Percentiles rank a stretch among this genome's conserved stretches.
Evolutionary conservation across 163 green algal species (phyloP).

Genomic region (Chlorella variabilis): DNA sequence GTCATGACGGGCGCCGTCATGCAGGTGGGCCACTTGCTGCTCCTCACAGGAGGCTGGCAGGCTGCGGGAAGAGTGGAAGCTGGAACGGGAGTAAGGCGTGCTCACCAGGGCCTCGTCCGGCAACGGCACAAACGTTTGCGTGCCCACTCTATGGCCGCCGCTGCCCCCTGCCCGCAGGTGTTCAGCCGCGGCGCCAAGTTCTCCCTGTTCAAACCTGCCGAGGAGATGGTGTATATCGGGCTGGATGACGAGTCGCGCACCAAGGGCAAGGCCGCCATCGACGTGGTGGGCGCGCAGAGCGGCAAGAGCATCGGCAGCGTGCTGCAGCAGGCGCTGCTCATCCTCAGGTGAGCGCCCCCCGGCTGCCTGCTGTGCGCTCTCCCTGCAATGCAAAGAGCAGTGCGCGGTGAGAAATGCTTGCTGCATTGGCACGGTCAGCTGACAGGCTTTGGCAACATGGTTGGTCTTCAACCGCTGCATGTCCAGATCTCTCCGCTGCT

Average conservation of each 20-base stretch:
- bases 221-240: constrained; percentile 98
- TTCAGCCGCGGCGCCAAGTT: constrained; percentile 89
- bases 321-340: constrained; percentile 66
- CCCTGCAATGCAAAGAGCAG: too few relatives aligned
- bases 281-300: constrained; percentile 90
- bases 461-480: too few relatives aligned
- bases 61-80: too few relatives aligned
- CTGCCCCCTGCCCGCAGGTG: constrained; percentile 70
- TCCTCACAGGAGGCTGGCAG: background rate
- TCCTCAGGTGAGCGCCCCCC: constrained; percentile 35
- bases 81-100: too few relatives aligned
- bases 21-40: constrained; percentile 55
- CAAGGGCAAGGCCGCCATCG: constrained; percentile 94
- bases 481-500: background rate
- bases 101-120: too few relatives aligned
- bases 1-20: constrained; percentile 76
- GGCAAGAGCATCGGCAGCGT: constrained; percentile 70
- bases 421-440: too few relatives aligned
- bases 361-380: background rate
- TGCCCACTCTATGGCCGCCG: too few relatives aligned
- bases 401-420: too few relatives aligned
- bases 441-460: too few relatives aligned
- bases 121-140: too few relatives aligned
- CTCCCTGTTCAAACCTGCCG: constrained; percentile 95
- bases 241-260: constrained; percentile 83